Evolutionary conservation across 192 early-diverging fungal species (phyloP).

Genomic region (Entomortierella parvispora): DNA sequence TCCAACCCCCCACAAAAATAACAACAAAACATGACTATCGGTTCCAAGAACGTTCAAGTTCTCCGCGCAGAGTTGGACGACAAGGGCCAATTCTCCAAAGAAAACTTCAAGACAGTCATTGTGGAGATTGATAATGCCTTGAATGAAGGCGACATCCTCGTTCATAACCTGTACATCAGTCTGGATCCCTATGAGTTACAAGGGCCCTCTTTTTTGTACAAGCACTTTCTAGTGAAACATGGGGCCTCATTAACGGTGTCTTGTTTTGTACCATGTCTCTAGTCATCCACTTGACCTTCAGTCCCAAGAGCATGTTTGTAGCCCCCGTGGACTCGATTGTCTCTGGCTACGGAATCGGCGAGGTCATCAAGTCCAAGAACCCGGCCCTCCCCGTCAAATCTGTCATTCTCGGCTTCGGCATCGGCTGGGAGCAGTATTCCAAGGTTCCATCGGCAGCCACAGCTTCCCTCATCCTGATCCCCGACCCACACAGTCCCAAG

Average conservation of each 20-base stretch:
- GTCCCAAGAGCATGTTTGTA: background rate
- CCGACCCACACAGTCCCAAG: conserved; percentile 69
- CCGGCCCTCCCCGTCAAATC: conserved; percentile 60
- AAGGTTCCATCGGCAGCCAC: conserved; percentile 29
- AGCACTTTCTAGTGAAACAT: no score
- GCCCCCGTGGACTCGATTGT: background rate
- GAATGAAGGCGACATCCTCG: conserved; percentile 15
- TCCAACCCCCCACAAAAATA: no score
- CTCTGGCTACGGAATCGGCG: conserved; percentile 9
- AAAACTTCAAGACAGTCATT: conserved; percentile 7
- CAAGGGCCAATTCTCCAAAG: background rate
- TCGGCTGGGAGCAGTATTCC: conserved; percentile 60
- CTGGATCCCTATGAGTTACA: conserved; percentile 30
- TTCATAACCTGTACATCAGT: conserved; percentile 10
- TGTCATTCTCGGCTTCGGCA: conserved; percentile 59
- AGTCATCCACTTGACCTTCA: conserved; percentile 8
- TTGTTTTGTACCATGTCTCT: no score
- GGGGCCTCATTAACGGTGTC: no score
- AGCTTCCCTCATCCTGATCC: conserved; percentile 42
- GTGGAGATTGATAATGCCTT: conserved; percentile 25
- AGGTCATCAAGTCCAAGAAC: conserved; percentile 28
- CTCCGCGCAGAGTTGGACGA: conserved; percentile 8
- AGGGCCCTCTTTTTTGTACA: no score
- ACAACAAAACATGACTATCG: background rate
- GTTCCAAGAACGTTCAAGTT: conserved; percentile 19